Evolutionary conservation across 305 asterid genomes (phyloP), one percentile per base, ranked within the genome.

Genomic region (Rubia peregrina): DNA sequence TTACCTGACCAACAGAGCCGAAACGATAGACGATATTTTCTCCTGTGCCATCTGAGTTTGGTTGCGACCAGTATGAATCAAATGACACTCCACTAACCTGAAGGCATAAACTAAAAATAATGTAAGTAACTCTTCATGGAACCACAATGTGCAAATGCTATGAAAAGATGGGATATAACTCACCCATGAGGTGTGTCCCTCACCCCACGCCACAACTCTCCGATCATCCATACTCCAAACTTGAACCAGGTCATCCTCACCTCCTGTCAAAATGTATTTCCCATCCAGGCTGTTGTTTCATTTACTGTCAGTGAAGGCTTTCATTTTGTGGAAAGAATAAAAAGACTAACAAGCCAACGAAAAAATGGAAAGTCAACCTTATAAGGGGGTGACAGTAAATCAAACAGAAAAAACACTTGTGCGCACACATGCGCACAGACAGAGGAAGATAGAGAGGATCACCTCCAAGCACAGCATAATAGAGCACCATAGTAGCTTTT

Each of bases 151-250:
- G 42, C 41, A 42, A 62, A 40, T 61, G 69, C 36, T 36, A 46
- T 24, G 67, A 65, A 0, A 22, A 59, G 22, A 44, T 13, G 65
- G 21, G 77, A 42, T 19, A 71, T 75, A 77, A 81, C 98, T 88
- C 77, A 91, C 99, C 99, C 99, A 94, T 48, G 99, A 94, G 78
- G 84, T 91, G 78, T 94, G 99, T 65, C 99, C 99, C 86, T 91
- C 99, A n/a, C 98, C 99, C 98, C 98, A 91, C 21, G 99, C 98
- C 33, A 94, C 98, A 86, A 94, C 82, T 76, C 91, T 94, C 22
- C 94, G 87, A 57, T 94, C 98, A 62, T 91, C 99, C 99, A 91
- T 88, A 74, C 99, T 94, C 99, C 98, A 94, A 71, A 94, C 99
- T 77, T 94, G 99, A 79, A 94, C 98, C 71, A 91, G 88, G 84